Evolutionary conservation across 169 alveolate genomes (phyloP), one percentile per base, ranked within the genome.

Genomic region (Theileria luwenshuni): DNA sequence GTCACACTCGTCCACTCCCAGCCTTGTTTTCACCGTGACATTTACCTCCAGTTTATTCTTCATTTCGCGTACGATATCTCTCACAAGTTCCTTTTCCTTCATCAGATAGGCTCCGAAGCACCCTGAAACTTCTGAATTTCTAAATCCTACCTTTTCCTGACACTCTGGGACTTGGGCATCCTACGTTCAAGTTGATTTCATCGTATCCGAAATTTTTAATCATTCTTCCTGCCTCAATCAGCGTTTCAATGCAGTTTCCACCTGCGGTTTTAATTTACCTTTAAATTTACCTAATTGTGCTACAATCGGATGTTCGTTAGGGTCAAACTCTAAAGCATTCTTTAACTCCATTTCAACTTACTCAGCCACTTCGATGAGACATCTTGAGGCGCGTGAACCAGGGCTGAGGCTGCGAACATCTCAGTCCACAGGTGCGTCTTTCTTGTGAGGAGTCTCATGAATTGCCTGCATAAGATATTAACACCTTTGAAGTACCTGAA

Each of bases 101-200:
- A 96, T 96, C 68, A 97, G 85, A 12, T 94, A 93, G 5, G 99
- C 99, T n/a, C 99, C 99, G 83, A 97, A 97, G 68, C 95, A 90
- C 13, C 98, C 95, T 75, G 60, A 2, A 41, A 27, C 23, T 51
- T 28, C 8, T 8, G 13, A 15, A 6, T 30, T 28, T 13, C n/a
- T 60, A 21, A 58, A 35, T 0, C 41, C 2, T 54, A 72, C 91
- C 94, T 68, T 93, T 86, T 23, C 91, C 86, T 41, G 96, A 94
- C 15, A 96, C 98, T 19, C 95, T 83, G 69, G 91, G 69, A 74
- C 97, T 90, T 60, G 98, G 98, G 49, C 98, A 96, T 6, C 98
- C 98, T 3, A 86, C 94, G 85, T 96, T 97, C 60, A 97, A 83
- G 72, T 97, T 97, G 68, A 96, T 85, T 79, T 94, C 98, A 77